phyloP scores from a whole-genome alignment of 495 filamentous ascomycete species.

The Pyrenopolyporus hunteri region DNA sequence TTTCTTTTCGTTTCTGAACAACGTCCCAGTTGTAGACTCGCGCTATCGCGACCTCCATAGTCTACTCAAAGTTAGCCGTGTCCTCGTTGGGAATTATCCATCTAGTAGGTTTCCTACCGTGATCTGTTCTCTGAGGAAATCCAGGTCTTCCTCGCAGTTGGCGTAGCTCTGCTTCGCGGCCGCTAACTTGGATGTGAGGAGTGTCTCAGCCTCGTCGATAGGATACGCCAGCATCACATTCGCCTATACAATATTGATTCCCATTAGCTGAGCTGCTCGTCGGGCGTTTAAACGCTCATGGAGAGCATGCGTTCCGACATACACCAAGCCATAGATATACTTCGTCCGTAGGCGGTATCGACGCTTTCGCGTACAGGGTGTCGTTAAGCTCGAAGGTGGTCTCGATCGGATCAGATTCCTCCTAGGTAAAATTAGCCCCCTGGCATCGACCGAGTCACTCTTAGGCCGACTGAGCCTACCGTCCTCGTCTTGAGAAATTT shows the following conservation, averaged over 20 bases:
- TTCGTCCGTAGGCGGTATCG: constrained; percentile 81
- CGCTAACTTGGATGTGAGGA: constrained; percentile 78
- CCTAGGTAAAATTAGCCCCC: constrained; percentile 36
- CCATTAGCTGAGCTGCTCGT: not conserved
- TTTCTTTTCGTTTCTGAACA: constrained; percentile 89
- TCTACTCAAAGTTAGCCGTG: constrained; percentile 60
- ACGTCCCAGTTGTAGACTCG: constrained; percentile 99
- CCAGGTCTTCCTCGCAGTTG: constrained; percentile 94
- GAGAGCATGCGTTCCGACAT: constrained; percentile 34
- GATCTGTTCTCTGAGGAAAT: constrained; percentile 95
- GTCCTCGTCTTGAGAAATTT: constrained; percentile 75
- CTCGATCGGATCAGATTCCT: constrained; percentile 70
- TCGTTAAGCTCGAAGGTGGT: constrained; percentile 96
- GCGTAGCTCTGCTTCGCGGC: constrained; percentile 76
- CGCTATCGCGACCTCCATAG: constrained; percentile 93
- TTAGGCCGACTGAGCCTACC: constrained; percentile 47
- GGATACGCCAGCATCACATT: constrained; percentile 98
- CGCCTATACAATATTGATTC: constrained; percentile 60
- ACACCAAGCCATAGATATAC: constrained; percentile 96
- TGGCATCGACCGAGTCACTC: not conserved
- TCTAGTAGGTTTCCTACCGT: constrained; percentile 65
- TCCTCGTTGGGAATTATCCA: not conserved
- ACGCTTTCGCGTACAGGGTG: constrained; percentile 89
- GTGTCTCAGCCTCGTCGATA: constrained; percentile 79
- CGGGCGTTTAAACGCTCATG: not conserved